Percentiles rank a stretch among this genome's conserved stretches.
phyloP scores from a whole-genome alignment of 371 early-diverging fungal species.

The Haplosporangium sp. region DNA sequence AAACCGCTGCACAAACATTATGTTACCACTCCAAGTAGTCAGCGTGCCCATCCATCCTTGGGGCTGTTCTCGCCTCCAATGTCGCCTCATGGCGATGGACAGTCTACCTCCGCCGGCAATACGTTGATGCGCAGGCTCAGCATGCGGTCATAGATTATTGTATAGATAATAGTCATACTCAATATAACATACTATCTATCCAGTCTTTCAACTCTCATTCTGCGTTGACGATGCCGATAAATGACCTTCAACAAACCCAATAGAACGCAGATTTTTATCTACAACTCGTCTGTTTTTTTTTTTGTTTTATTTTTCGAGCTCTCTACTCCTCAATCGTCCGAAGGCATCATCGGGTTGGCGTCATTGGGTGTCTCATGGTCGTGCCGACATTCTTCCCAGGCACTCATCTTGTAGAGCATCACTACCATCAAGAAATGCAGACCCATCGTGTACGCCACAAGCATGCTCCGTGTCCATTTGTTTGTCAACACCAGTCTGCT shows the following conservation, averaged over 20 bases:
- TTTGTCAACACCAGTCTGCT: constrained; percentile 78
- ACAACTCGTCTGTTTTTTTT: neutral
- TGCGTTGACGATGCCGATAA: too few relatives aligned
- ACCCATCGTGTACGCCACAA: constrained; percentile 76
- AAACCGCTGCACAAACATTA: constrained; percentile 17
- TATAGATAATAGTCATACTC: too few relatives aligned
- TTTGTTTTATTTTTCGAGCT: neutral
- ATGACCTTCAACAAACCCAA: too few relatives aligned
- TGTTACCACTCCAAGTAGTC: constrained; percentile 9
- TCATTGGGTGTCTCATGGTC: constrained; percentile 66
- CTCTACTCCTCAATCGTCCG: constrained; percentile 16
- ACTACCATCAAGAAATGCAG: constrained; percentile 84
- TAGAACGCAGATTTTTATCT: too few relatives aligned
- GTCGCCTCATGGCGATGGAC: constrained; percentile 19
- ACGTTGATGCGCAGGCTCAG: constrained; percentile 30
- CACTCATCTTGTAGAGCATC: constrained; percentile 73
- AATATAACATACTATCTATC: too few relatives aligned
- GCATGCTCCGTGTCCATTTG: constrained; percentile 76
- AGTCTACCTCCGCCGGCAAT: neutral
- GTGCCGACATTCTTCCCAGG: constrained; percentile 77
- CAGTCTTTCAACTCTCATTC: too few relatives aligned
- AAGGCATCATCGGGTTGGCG: constrained; percentile 49
- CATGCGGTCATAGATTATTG: constrained; percentile 19
- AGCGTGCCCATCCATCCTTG: constrained; percentile 41
- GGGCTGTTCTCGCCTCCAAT: constrained; percentile 38